These are phyloP conservation scores for Stagonosporopsis cucurbitacearum DNA, from an alignment of 2,329 filamentous ascomycete genomes.

Conservation along the genomic window DNA sequence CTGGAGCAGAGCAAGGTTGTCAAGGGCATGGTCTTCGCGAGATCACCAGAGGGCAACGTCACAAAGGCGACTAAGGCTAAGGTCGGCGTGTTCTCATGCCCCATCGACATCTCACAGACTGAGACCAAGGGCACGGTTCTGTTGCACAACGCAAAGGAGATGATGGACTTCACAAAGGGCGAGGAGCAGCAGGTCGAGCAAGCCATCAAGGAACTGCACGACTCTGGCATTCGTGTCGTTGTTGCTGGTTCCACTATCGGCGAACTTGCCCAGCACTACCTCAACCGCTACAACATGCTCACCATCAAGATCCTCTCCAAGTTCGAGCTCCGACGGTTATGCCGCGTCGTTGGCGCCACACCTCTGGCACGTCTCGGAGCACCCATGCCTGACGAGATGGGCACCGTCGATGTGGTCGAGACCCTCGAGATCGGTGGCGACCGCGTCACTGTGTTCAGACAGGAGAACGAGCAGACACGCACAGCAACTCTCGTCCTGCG, in stretches of 20 bases:
- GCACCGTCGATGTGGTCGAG: conserved; percentile 90
- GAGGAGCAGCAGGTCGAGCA: conserved; percentile 92
- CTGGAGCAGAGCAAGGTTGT: conserved; percentile 93
- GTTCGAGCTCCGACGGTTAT: conserved; percentile 93
- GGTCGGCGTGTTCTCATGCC: conserved; percentile 95
- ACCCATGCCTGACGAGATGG: conserved; percentile 99
- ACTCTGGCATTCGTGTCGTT: conserved; percentile 89
- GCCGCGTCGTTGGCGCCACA: conserved; percentile 94
- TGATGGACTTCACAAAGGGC: conserved; percentile 97
- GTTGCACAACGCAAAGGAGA: conserved; percentile 96
- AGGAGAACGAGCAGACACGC: conserved; percentile 89
- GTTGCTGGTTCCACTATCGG: conserved; percentile 93
- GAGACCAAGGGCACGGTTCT: conserved; percentile 99
- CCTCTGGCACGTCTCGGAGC: conserved; percentile 94
- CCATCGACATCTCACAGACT: conserved; percentile 93
- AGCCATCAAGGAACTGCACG: conserved; percentile 92
- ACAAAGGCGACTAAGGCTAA: conserved; percentile 94
- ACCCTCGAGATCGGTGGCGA: conserved; percentile 97
- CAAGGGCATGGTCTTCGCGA: conserved; percentile 97
- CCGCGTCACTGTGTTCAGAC: conserved; percentile 96
- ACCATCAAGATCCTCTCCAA: conserved; percentile 98
- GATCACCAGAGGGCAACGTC: conserved; percentile 86
- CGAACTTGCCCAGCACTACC: conserved; percentile 94
- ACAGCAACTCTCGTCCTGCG: conserved; percentile 94
- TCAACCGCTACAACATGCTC: conserved; percentile 95